These are phyloP conservation scores for Laetiporus sulphureus DNA, from an alignment of 1,284 basidiomycete genomes.

Conservation along the genomic window DNA sequence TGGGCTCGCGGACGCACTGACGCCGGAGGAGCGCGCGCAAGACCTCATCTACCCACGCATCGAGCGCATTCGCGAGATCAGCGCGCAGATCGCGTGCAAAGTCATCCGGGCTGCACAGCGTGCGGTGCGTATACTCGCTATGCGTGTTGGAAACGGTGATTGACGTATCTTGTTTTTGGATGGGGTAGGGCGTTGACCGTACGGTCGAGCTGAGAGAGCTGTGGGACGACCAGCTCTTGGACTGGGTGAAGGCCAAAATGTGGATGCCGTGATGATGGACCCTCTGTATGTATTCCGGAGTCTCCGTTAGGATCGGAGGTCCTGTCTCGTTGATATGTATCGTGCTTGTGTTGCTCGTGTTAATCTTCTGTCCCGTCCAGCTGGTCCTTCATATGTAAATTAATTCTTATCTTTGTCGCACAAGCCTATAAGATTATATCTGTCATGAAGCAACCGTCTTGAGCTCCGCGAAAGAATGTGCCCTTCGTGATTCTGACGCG, in stretches of 20 bases:
- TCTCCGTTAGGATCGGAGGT: no score
- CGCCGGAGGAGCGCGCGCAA: constrained; percentile 55
- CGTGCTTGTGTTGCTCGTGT: no score
- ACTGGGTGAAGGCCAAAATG: constrained; percentile 57
- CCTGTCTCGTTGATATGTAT: not conserved
- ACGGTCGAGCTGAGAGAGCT: constrained; percentile 46
- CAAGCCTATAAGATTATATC: no score
- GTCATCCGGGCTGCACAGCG: constrained; percentile 78
- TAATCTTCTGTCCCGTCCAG: no score
- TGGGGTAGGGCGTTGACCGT: constrained; percentile 60
- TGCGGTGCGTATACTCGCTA: constrained; percentile 37
- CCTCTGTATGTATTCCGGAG: no score
- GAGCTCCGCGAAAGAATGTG: no score
- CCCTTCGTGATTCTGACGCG: no score
- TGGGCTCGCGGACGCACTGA: constrained; percentile 76
- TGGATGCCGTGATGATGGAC: constrained; percentile 58
- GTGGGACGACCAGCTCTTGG: constrained; percentile 48
- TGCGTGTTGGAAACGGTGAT: no score
- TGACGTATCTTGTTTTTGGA: no score
- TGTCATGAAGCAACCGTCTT: no score
- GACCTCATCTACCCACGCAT: constrained; percentile 74
- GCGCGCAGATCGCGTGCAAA: constrained; percentile 61
- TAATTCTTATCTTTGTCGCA: no score
- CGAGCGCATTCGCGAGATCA: constrained; percentile 81
- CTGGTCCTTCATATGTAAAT: no score